Conservation (phyloP, 225 moss, liverwort and hornwort genomes). For the Ulota crispa region DNA sequence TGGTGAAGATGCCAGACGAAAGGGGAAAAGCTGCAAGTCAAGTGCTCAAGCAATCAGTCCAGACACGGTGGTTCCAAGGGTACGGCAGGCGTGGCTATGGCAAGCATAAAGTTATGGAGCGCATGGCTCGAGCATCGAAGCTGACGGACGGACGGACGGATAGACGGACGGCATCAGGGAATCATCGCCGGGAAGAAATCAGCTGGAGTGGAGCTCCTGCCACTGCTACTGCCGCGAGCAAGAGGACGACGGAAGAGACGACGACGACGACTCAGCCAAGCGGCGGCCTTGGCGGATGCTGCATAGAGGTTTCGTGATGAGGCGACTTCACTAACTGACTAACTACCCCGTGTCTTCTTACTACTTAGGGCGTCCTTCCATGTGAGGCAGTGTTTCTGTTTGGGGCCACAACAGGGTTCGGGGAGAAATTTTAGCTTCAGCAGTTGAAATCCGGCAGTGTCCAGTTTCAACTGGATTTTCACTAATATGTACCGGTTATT, state of each 20-base stretch:
- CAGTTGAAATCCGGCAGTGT: too few relatives aligned
- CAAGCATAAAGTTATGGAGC: not conserved
- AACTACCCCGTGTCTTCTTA: not conserved
- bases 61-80: not conserved
- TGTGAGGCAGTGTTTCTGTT: too few relatives aligned
- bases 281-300: not conserved
- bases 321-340: not conserved
- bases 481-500: too few relatives aligned
- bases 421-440: too few relatives aligned
- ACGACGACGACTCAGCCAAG: not conserved
- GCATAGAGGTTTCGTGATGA: not conserved
- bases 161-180: not conserved
- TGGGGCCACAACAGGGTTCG: too few relatives aligned
- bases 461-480: too few relatives aligned
- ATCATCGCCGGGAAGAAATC: conserved; percentile 4
- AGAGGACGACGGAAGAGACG: not conserved
- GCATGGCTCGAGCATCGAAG: not conserved
- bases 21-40: not conserved
- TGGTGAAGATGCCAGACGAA: not conserved
- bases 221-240: not conserved
- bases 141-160: not conserved
- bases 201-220: not conserved
- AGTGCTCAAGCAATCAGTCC: not conserved
- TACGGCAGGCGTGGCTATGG: not conserved
- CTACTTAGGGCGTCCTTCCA: not conserved